phyloP scores from a whole-genome alignment of 768 basidiomycete species.

The Cantharellus anzutake region DNA sequence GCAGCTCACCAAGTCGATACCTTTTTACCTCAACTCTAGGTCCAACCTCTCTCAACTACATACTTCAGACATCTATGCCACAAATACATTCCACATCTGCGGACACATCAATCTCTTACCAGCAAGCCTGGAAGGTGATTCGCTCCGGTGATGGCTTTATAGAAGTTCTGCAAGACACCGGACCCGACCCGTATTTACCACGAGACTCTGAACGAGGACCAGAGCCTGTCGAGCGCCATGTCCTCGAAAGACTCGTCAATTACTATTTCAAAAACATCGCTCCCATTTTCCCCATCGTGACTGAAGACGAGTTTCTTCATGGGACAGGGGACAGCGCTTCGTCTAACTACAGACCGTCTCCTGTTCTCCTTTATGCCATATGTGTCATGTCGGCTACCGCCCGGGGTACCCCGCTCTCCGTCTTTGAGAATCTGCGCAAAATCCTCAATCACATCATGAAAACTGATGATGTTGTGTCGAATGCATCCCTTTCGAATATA shows the following conservation, averaged over 20 bases:
- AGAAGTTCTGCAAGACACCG: conserved; percentile 32
- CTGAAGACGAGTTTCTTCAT: conserved; percentile 64
- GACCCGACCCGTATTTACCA: conserved; percentile 18
- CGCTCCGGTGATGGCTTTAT: conserved; percentile 78
- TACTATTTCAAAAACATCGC: conserved; percentile 80
- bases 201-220: conserved; percentile 30
- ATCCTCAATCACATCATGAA: conserved; percentile 77
- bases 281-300: conserved; percentile 77
- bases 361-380: conserved; percentile 77
- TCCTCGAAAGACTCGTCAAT: conserved; percentile 71
- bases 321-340: conserved; percentile 15
- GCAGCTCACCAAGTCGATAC: conserved; percentile 2
- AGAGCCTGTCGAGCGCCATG: conserved; percentile 52
- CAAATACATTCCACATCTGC: conserved; percentile 67
- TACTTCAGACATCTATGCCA: conserved; percentile 59
- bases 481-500: conserved; percentile 67
- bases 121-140: conserved; percentile 75
- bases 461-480: conserved; percentile 78
- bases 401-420: conserved; percentile 59
- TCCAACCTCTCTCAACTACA: conserved; percentile 69
- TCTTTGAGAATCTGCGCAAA: conserved; percentile 82
- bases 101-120: conserved; percentile 71
- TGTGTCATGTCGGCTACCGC: conserved; percentile 81
- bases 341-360: conserved; percentile 25
- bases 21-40: conserved; percentile 33